Conservation (phyloP, 1,139 yeast species). For the Petasospora fabianii region DNA sequence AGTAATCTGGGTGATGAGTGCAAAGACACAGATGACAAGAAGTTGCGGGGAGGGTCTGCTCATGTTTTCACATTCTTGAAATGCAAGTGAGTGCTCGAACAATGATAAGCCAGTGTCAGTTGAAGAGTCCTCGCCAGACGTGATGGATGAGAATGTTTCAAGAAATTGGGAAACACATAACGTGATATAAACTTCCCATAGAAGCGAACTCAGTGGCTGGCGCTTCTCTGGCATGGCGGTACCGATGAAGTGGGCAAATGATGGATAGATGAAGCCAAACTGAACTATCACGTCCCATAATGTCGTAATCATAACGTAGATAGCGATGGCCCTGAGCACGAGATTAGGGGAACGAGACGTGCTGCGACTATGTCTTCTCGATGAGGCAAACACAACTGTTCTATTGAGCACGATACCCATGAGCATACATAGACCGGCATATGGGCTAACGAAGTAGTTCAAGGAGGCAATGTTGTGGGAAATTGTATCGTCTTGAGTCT, state of each 20-base stretch:
- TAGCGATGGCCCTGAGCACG: constrained; percentile 35
- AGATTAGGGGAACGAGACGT: constrained; percentile 19
- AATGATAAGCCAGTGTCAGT: constrained; percentile 68
- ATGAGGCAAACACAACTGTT: constrained; percentile 62
- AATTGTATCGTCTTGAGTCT: constrained; percentile 1
- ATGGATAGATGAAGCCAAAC: constrained; percentile 8
- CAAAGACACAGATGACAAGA: constrained; percentile 47
- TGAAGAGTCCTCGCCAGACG: constrained; percentile 55
- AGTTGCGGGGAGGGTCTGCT: constrained; percentile 52
- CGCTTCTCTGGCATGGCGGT: constrained; percentile 4
- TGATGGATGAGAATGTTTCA: constrained; percentile 65
- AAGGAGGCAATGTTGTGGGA: constrained; percentile 7
- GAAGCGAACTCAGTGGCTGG: constrained; percentile 41
- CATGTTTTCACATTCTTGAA: constrained; percentile 62
- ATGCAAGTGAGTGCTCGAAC: constrained; percentile 71
- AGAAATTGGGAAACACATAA: constrained; percentile 62
- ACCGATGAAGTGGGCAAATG: neutral
- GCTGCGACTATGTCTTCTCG: constrained; percentile 36
- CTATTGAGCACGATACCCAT: constrained; percentile 66
- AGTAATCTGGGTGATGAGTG: constrained; percentile 50
- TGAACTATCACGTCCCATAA: constrained; percentile 14
- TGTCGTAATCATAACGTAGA: constrained; percentile 5
- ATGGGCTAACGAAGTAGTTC: constrained; percentile 44
- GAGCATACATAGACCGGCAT: constrained; percentile 51
- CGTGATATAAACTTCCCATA: constrained; percentile 62